phyloP scores from a whole-genome alignment of 495 filamentous ascomycete genomes.

The Xeromyces bisporus region DNA sequence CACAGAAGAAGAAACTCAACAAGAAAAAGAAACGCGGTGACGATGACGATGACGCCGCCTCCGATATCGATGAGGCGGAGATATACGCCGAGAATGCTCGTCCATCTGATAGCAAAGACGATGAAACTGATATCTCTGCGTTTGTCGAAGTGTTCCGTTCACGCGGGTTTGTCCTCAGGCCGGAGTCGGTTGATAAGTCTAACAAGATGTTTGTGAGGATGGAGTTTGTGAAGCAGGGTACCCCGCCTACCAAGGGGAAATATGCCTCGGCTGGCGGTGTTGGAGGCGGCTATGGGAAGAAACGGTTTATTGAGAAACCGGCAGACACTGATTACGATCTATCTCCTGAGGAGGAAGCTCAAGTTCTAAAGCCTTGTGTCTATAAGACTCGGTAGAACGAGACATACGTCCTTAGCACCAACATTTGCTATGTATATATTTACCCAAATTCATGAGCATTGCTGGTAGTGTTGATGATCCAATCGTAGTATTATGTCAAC shows the following conservation, averaged over 20 bases:
- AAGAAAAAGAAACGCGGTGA: constrained; percentile 8
- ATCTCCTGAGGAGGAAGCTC: constrained; percentile 38
- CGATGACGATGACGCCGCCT: constrained; percentile 18
- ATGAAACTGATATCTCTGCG: constrained; percentile 71
- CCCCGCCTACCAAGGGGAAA: constrained; percentile 51
- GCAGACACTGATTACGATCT: constrained; percentile 36
- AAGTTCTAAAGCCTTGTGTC: constrained; percentile 85
- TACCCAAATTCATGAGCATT: too few relatives aligned
- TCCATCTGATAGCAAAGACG: constrained; percentile 11
- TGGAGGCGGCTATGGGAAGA: constrained; percentile 30
- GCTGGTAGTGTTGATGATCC: too few relatives aligned
- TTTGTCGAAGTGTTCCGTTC: constrained; percentile 69
- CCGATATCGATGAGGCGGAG: constrained; percentile 28
- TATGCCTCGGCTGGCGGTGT: constrained; percentile 28
- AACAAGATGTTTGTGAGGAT: constrained; percentile 99
- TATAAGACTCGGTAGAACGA: constrained; percentile 69
- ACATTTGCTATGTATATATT: not conserved
- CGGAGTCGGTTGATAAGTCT: constrained; percentile 50
- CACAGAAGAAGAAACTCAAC: constrained; percentile 31
- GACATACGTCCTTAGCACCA: too few relatives aligned
- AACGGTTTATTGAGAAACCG: constrained; percentile 39
- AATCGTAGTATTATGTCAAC: too few relatives aligned
- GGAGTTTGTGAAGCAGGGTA: constrained; percentile 68
- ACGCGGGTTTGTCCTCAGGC: constrained; percentile 59
- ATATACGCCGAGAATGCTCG: constrained; percentile 33